Percentiles rank a stretch among this genome's conserved stretches.
Evolutionary conservation across 2,329 filamentous ascomycete genomes (phyloP).

Genomic region (Hortaea sp.): DNA sequence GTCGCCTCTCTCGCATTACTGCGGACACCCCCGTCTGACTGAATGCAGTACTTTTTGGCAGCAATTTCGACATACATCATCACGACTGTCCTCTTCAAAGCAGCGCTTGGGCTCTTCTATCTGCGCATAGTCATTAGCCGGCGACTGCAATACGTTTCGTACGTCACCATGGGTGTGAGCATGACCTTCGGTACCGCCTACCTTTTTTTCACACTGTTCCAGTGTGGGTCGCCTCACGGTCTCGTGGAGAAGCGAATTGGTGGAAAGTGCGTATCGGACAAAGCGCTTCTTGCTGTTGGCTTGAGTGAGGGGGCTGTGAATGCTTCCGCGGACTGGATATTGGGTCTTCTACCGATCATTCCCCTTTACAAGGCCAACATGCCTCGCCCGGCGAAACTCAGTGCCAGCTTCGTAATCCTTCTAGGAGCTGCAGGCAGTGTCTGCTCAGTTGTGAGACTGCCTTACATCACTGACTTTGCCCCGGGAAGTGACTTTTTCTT

Average conservation of each 20-base stretch:
- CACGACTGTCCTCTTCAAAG: conserved; percentile 33
- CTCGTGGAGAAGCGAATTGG: conserved; percentile 12
- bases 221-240: conserved; percentile 20
- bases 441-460: conserved; percentile 16
- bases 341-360: conserved; percentile 30
- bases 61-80: conserved; percentile 30
- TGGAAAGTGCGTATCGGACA: conserved; percentile 11
- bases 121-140: conserved; percentile 30
- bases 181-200: conserved; percentile 27
- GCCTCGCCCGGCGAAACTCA: conserved; percentile 30
- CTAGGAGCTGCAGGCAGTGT: conserved; percentile 24
- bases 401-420: conserved; percentile 30
- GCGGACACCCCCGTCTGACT: no score
- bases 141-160: conserved; percentile 28
- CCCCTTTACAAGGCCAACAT: conserved; percentile 33
- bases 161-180: conserved; percentile 16
- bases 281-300: conserved; percentile 11
- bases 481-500: conserved; percentile 14
- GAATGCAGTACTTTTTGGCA: conserved; percentile 15
- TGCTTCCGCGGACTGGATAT: conserved; percentile 26
- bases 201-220: conserved; percentile 22
- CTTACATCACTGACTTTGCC: conserved; percentile 12
- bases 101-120: conserved; percentile 37
- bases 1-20: no score
- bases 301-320: conserved; percentile 23